These are phyloP conservation scores for Pichia sp. DNA, from an alignment of 1,139 yeast genomes.

Conservation along the genomic window DNA sequence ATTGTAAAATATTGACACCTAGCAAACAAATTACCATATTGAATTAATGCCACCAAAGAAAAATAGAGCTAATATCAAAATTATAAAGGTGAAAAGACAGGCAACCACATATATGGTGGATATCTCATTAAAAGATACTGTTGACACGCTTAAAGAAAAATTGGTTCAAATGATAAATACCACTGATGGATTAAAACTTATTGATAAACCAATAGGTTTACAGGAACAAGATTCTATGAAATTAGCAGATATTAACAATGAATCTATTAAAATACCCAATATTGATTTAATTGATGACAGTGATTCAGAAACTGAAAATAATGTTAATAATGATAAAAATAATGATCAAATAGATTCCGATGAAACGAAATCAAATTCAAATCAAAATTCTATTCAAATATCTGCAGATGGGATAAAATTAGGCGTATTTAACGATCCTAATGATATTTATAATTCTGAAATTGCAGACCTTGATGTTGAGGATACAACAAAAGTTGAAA, in stretches of 20 bases:
- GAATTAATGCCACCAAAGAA: conserved; percentile 23
- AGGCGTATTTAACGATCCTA: conserved; percentile 5
- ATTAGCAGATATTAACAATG: conserved; percentile 10
- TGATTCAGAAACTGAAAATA: conserved; percentile 23
- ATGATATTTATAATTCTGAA: conserved; percentile 6
- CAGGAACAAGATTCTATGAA: conserved; percentile 5
- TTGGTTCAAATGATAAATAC: conserved; percentile 37
- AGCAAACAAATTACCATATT: too few relatives aligned
- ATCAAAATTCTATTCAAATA: conserved; percentile 2
- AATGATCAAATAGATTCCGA: conserved; percentile 12
- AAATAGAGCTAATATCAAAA: conserved; percentile 12
- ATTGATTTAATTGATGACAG: conserved; percentile 27
- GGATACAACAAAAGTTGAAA: conserved; percentile 15
- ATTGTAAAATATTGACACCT: too few relatives aligned
- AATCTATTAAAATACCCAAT: conserved; percentile 30
- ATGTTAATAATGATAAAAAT: conserved; percentile 11
- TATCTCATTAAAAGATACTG: conserved; percentile 29
- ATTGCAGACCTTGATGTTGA: conserved; percentile 6
- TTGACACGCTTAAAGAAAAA: conserved; percentile 31
- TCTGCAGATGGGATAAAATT: conserved; percentile 6
- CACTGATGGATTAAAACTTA: conserved; percentile 40
- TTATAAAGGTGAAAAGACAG: conserved; percentile 26
- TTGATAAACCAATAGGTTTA: conserved; percentile 19
- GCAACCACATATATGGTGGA: conserved; percentile 40
- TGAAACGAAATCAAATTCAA: conserved; percentile 9